phyloP scores from a whole-genome alignment of 2,329 filamentous ascomycete genomes.

The Ascochyta fabae region DNA sequence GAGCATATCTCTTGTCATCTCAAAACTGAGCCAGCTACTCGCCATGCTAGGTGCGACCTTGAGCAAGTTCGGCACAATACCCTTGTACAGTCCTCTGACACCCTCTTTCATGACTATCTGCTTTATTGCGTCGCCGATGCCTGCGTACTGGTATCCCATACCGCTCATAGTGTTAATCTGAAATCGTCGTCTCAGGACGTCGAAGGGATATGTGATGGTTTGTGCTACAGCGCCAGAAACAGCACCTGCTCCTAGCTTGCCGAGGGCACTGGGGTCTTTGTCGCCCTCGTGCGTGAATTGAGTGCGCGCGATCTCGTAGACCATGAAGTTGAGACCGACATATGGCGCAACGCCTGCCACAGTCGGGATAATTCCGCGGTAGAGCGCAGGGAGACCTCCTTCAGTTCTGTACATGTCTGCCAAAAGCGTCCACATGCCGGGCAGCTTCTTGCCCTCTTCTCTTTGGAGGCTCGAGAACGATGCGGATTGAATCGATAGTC shows the following conservation, averaged over 20 bases:
- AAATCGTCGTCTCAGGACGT: conserved; percentile 90
- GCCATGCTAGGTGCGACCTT: conserved; percentile 99
- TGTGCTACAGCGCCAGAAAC: conserved; percentile 96
- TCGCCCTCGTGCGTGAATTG: conserved; percentile 88
- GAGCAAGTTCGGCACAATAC: conserved; percentile 90
- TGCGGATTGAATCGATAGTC: conserved; percentile 95
- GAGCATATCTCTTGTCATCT: conserved; percentile 88
- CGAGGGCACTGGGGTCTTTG: conserved; percentile 75
- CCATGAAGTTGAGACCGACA: conserved; percentile 98
- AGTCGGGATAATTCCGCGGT: conserved; percentile 91
- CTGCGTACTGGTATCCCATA: conserved; percentile 95
- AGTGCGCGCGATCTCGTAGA: conserved; percentile 86
- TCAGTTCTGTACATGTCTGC: conserved; percentile 86
- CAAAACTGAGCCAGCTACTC: conserved; percentile 96
- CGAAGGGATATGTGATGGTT: conserved; percentile 97
- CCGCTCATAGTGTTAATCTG: conserved; percentile 99
- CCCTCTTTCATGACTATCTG: conserved; percentile 87
- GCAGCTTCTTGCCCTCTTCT: conserved; percentile 62
- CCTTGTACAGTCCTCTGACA: conserved; percentile 87
- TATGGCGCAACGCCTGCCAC: conserved; percentile 96
- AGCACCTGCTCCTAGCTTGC: conserved; percentile 88
- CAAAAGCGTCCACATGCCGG: conserved; percentile 92
- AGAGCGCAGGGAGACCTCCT: conserved; percentile 84
- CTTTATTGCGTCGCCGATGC: conserved; percentile 80
- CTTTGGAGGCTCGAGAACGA: conserved; percentile 79